These are phyloP conservation scores for Aspergillus steynii DNA, from an alignment of 495 filamentous ascomycete genomes.

Conservation along the genomic window DNA sequence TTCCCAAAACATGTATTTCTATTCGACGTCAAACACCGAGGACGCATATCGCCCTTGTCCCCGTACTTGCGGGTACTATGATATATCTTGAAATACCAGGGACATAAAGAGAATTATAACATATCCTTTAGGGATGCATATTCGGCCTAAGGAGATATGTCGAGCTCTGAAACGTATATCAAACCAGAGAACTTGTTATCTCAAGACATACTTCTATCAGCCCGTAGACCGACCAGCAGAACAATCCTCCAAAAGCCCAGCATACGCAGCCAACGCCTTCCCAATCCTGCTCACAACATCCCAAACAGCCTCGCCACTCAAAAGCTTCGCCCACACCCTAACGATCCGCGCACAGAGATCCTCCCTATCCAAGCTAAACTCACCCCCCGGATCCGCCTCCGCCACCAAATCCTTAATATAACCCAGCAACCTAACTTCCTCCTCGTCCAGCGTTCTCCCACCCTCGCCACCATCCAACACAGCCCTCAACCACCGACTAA, in stretches of 20 bases:
- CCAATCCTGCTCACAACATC: not conserved
- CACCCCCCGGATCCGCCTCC: not conserved
- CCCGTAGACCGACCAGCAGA: no score
- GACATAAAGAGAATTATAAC: no score
- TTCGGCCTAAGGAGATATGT: no score
- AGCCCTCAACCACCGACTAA: slow-evolving; percentile 27
- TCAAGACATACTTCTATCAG: no score
- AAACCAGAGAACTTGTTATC: no score
- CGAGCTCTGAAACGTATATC: no score
- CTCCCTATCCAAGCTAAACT: not conserved
- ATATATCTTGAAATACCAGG: no score
- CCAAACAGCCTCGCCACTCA: not conserved
- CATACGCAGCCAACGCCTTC: not conserved
- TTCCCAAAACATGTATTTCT: no score
- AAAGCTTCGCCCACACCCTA: not conserved
- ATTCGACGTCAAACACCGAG: no score
- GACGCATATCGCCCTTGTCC: no score
- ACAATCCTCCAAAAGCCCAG: not conserved
- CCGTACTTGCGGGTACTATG: no score
- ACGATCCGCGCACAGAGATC: not conserved
- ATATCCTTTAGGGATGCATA: no score
- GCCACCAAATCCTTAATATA: not conserved
- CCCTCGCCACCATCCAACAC: not conserved
- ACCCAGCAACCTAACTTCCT: not conserved
- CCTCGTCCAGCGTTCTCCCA: not conserved